These are phyloP conservation scores for Fusarium mexicanum DNA, from an alignment of 2,329 filamentous ascomycete species.

Conservation along the genomic window DNA sequence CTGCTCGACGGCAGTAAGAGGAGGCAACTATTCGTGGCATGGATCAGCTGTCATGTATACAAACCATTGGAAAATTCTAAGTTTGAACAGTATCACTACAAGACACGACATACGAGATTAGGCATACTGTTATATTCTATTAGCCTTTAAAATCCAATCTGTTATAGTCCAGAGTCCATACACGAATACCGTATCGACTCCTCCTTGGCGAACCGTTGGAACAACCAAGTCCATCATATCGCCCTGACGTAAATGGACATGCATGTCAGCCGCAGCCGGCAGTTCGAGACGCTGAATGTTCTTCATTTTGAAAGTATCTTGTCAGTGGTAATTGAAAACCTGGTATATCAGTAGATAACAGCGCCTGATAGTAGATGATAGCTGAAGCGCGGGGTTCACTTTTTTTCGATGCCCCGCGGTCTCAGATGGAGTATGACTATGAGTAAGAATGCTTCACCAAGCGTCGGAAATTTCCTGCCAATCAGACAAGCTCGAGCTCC, in stretches of 20 bases:
- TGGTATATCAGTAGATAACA: constrained; percentile 3
- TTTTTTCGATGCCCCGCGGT: constrained; percentile 21
- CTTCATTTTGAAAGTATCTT: constrained; percentile 19
- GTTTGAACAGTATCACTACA: constrained; percentile 6
- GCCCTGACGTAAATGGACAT: constrained; percentile 77
- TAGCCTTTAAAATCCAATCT: constrained; percentile 29
- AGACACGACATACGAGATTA: constrained; percentile 60
- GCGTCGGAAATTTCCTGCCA: constrained; percentile 25
- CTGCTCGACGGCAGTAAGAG: constrained; percentile 29
- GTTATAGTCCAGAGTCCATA: constrained; percentile 47
- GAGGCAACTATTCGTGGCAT: constrained; percentile 21
- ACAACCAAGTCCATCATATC: constrained; percentile 68
- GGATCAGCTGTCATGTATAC: constrained; percentile 1
- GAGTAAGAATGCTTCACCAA: neutral
- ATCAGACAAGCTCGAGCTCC: neutral
- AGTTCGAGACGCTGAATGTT: constrained; percentile 58
- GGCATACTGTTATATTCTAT: constrained; percentile 57
- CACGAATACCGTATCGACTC: constrained; percentile 70
- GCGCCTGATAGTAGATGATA: constrained; percentile 9
- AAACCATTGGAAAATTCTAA: neutral
- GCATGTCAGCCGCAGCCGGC: constrained; percentile 73
- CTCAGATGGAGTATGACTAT: neutral
- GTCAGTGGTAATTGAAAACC: neutral
- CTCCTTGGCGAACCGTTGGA: constrained; percentile 65
- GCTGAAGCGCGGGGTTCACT: constrained; percentile 11